A percentile compares a stretch with the other conserved stretches of the same genome.
Conservation (phyloP, 768 basidiomycete genomes). For the Boletus coccyginus region DNA sequence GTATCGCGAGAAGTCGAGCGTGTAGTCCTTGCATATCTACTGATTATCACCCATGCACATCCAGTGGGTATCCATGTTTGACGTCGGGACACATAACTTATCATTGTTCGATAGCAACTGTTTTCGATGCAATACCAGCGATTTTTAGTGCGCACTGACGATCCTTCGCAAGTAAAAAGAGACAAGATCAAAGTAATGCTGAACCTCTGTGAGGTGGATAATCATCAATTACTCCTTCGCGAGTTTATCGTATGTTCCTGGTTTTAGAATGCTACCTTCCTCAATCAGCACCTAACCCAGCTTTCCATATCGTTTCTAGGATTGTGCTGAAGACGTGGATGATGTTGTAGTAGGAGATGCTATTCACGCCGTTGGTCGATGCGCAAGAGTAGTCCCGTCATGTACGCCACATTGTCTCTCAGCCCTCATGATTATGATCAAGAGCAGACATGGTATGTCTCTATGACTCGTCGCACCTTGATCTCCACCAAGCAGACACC, state of each 20-base stretch:
- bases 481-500: slow-evolving; percentile 2
- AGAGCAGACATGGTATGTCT: slow-evolving; percentile 64
- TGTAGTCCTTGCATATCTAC: slow-evolving; percentile 69
- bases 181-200: slow-evolving; percentile 75
- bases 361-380: slow-evolving; percentile 75
- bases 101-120: slow-evolving; percentile 33
- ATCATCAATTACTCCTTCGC: slow-evolving; percentile 65
- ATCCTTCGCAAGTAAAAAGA: slow-evolving; percentile 63
- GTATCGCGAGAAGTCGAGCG: slow-evolving; percentile 71
- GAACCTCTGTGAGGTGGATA: slow-evolving; percentile 62
- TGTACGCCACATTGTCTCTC: slow-evolving; percentile 69
- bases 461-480: background rate
- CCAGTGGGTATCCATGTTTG: slow-evolving; percentile 50
- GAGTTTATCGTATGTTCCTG: slow-evolving; percentile 74
- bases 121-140: slow-evolving; percentile 60
- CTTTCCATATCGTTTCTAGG: slow-evolving; percentile 40
- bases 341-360: slow-evolving; percentile 69
- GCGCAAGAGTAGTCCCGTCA: slow-evolving; percentile 67
- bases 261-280: background rate
- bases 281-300: background rate
- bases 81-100: background rate
- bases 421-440: slow-evolving; percentile 76
- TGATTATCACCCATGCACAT: slow-evolving; percentile 56
- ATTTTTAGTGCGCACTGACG: slow-evolving; percentile 69
- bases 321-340: slow-evolving; percentile 77